phyloP scores from a whole-genome alignment of 805 yeast species.

The Kazachstania bromeliacearum region DNA sequence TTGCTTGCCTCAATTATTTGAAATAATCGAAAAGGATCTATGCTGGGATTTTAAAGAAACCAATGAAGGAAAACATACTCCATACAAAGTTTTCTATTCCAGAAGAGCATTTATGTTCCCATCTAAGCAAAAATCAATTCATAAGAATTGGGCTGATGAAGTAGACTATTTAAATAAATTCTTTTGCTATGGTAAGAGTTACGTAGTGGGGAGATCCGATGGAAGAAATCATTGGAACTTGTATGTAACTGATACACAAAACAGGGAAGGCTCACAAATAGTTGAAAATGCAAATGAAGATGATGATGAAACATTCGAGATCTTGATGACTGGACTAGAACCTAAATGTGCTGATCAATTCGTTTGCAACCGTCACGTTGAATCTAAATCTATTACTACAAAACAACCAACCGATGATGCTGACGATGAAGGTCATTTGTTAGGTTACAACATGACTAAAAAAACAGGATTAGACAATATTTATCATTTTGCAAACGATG shows the following conservation, averaged over 20 bases:
- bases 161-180: conserved; percentile 55
- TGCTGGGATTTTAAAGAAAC: conserved; percentile 31
- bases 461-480: conserved; percentile 54
- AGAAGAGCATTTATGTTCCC: conserved; percentile 93
- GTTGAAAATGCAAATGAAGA: conserved; percentile 1
- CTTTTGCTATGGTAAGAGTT: conserved; percentile 54
- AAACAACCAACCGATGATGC: conserved; percentile 10
- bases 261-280: neutral
- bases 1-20: conserved; percentile 60
- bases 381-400: conserved; percentile 3
- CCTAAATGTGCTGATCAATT: conserved; percentile 49
- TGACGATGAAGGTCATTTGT: conserved; percentile 56
- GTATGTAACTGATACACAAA: conserved; percentile 49
- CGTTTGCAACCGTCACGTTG: conserved; percentile 37
- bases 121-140: conserved; percentile 68
- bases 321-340: conserved; percentile 80
- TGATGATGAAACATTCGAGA: conserved; percentile 70
- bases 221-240: conserved; percentile 76
- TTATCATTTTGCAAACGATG: conserved; percentile 27
- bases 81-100: conserved; percentile 75
- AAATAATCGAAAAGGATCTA: conserved; percentile 36
- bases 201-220: conserved; percentile 70
- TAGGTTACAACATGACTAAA: conserved; percentile 62
- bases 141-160: conserved; percentile 78
- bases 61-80: conserved; percentile 22